Base-by-base conservation (phyloP, 1,284 basidiomycete species). In the Ganoderma boninense region DNA sequence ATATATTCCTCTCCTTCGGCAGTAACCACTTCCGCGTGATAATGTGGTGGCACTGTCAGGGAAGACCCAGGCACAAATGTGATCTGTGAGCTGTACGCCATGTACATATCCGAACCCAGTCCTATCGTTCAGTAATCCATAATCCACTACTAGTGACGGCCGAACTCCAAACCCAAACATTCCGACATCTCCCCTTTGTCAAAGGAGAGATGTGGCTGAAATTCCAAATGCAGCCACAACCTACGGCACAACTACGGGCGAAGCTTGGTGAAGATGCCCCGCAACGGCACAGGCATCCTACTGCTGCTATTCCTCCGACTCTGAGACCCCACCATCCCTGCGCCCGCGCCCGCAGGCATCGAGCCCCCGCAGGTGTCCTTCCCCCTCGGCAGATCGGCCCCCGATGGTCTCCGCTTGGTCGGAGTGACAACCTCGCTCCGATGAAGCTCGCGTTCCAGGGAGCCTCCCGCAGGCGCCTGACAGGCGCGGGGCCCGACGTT, bases 211-310 rank as follows among this genome's bases (percentile, higher is more conserved):
- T 23, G 23, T 20, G 4, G 49, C 5, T n/a, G 20, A n/a, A 49
- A 49, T 26, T 1, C 16, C 54, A 13, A 32, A 14, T 26, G 29
- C 54, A 56, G 49, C 18, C 18, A 16, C 44, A 23, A 43, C 26
- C 57, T 4, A 32, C 29, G 29, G 29, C 29, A 4, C 29, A 32
- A 32, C 64, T 66, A 79, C 49, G 75, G 57, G 46, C 78, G 69
- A 29, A 80, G 71, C 74, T 77, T 80, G 18, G 76, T 78, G 46
- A 78, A 69, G 13, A 80, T 78, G 64, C 67, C 75, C n/a, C 77
- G 74, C 69, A 79, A 74, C 18, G 78, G 76, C 35, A 74, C 74
- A 67, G 77, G 76, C 77, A 79, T 77, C 26, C 78, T 76, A 69
- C 77, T 78, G 73, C 70, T 75, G 54, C 38, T 38, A 38, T 59